Conservation (phyloP, 2,329 filamentous ascomycete genomes). For the Sclerotinia spermophila region DNA sequence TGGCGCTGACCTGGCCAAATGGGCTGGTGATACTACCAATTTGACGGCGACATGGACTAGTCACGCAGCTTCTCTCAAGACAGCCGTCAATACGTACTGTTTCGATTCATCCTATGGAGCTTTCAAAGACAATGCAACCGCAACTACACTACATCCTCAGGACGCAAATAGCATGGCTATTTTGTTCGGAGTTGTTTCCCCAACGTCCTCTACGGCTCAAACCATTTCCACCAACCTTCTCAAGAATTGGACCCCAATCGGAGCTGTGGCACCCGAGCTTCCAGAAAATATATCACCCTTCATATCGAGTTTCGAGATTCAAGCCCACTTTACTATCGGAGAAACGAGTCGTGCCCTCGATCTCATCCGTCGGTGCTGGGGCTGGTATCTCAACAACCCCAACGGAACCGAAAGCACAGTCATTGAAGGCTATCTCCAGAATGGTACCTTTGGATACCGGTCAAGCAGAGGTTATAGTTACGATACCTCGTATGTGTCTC, state of each 20-base stretch:
- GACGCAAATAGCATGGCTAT: slow-evolving; percentile 57
- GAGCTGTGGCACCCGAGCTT: slow-evolving; percentile 53
- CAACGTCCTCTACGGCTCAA: slow-evolving; percentile 27
- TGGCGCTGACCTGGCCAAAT: slow-evolving; percentile 45
- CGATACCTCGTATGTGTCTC: slow-evolving; percentile 42
- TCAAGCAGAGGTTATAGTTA: slow-evolving; percentile 49
- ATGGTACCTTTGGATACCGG: slow-evolving; percentile 56
- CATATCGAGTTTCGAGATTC: slow-evolving; percentile 56
- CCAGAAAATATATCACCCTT: slow-evolving; percentile 56
- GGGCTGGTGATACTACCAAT: slow-evolving; percentile 35
- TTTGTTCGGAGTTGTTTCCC: slow-evolving; percentile 32
- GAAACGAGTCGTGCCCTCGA: slow-evolving; percentile 50
- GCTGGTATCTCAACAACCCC: slow-evolving; percentile 56
- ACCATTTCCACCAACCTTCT: slow-evolving; percentile 37
- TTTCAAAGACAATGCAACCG: slow-evolving; percentile 43
- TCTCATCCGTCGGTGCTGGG: slow-evolving; percentile 56
- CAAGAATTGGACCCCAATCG: slow-evolving; percentile 53
- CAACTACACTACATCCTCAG: slow-evolving; percentile 55
- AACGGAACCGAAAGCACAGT: slow-evolving; percentile 56
- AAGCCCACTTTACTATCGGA: slow-evolving; percentile 50
- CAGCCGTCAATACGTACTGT: slow-evolving; percentile 28
- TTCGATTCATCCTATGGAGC: slow-evolving; percentile 27
- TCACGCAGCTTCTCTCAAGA: slow-evolving; percentile 23
- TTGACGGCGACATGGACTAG: slow-evolving; percentile 25
- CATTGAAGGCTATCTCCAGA: slow-evolving; percentile 54